phyloP scores from a whole-genome alignment of 257 asterid species.

The Nicotiana paniculata region DNA sequence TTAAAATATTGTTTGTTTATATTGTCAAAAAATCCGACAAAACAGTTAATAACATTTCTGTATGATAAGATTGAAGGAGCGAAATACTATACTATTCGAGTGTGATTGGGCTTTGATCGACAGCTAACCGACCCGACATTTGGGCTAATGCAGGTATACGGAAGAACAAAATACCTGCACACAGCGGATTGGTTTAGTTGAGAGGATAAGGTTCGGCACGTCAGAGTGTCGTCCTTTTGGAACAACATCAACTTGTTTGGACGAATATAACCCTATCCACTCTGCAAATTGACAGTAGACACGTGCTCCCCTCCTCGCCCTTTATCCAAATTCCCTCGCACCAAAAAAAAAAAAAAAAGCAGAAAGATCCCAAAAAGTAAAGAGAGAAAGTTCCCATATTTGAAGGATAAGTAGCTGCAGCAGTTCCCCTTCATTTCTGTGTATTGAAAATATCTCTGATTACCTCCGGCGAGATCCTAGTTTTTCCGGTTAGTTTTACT shows the following conservation, averaged over 20 bases:
- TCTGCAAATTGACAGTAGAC: not conserved
- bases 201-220: conserved; percentile 10
- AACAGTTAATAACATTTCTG: no score
- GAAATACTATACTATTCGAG: no score
- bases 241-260: not conserved
- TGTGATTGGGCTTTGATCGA: not conserved
- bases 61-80: no score
- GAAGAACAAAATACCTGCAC: not conserved
- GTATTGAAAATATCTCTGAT: not conserved
- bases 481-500: not conserved
- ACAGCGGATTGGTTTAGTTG: not conserved
- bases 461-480: not conserved
- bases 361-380: not conserved
- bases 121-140: not conserved
- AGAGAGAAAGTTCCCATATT: no score
- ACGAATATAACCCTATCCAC: conserved; percentile 6
- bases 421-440: not conserved
- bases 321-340: not conserved
- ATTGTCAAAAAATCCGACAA: no score
- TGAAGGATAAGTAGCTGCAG: not conserved
- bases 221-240: conserved; percentile 2
- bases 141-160: not conserved
- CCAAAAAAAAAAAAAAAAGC: not conserved
- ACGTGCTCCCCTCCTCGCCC: not conserved
- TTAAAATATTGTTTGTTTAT: no score